Evolutionary conservation across 768 basidiomycete species (phyloP), one percentile per base, ranked within the genome.

Genomic region (Macrolepiota dolichaula): DNA sequence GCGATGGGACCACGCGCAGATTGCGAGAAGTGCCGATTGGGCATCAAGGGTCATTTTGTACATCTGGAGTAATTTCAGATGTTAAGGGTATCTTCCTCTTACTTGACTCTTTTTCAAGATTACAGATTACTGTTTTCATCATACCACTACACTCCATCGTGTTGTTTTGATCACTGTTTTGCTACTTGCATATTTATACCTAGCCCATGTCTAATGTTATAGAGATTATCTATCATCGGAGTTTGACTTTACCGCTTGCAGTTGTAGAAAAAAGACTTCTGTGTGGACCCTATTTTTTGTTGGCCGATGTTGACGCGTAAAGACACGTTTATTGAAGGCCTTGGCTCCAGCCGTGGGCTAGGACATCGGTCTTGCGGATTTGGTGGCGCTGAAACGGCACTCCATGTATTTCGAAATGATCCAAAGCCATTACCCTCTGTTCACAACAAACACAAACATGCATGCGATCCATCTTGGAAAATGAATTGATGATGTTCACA

Each of bases 1-100:
- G 85, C 82, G 59, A 89, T 89, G 88, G 88, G 88, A 29, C 88
- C 88, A 3, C 81, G 88, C 11, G 75, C 81, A 2, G 88, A 87
- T 67, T 89, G 88, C 66, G 73, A 85, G 52, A 88, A 88, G 62
- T 90, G 88, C 70, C 76, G 80, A 47, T 71, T 81, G 66, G 80
- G 85, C 4, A 81, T 88, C 1, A 86, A 85, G 68, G 90, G 90
- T 2, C 89, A 91, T 67, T 89, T 81, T 73, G 82, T 85, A 72
- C 89, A 91, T 73, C 77, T 86, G 62, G 81, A 83, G 65, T 86
- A 65, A 62, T 22, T 53, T 19, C n/a, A 36, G 38, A 24, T 27
- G 36, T 17, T 7, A 32, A 7, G 29, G 12, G 51, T 24, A 19
- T 35, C 55, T 9, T 35, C 25, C 22, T 22, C 25, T 42, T 17